Base-by-base conservation (phyloP, 139 green algal genomes). In the Chlorella sp. region DNA sequence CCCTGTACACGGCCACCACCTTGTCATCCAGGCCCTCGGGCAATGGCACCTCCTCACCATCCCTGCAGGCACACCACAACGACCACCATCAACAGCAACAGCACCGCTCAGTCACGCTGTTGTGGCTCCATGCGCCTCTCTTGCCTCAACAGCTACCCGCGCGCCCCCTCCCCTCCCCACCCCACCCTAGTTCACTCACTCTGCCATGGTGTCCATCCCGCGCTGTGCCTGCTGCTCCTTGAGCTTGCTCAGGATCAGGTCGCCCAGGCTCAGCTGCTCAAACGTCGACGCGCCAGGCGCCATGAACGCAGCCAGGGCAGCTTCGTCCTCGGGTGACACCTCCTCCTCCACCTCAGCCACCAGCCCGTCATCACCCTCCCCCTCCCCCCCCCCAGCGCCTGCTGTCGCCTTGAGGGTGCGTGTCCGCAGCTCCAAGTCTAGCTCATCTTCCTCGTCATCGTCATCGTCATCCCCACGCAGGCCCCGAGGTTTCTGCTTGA, bases 171-270 rank as follows among this genome's bases (percentile, higher is more conserved):
- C n/a, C n/a, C n/a, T n/a, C n/a, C n/a, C n/a, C n/a, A n/a, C n/a
- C n/a, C n/a, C n/a, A n/a, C n/a, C n/a, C n/a, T n/a, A n/a, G n/a
- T n/a, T n/a, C 17, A 76, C 75, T 76, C 68, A 82, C 36, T 24
- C 71, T 60, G 72, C 65, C 64, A 79, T 26, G 20, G 51, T 27
- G 5, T 14, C 20, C 62, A 81, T 50, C 32, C 79, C 77, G 49
- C 60, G 49, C 60, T 78, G 67, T 55, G 29, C n/a, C 77, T 88
- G 80, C 74, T 81, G 77, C 75, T 88, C 76, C 67, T 68, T 35
- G 31, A 90, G 49, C 67, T 90, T 92, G 1, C 87, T 77, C 81
- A 96, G 71, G 59, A 99, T 95, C 36, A 98, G 78, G 74, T 98
- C 95, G 2, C 89, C 86, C 34, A 99, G 6, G 88, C 49, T 63